Conservation (phyloP, 1,284 basidiomycete species). For the Phenoliferia sp. region DNA sequence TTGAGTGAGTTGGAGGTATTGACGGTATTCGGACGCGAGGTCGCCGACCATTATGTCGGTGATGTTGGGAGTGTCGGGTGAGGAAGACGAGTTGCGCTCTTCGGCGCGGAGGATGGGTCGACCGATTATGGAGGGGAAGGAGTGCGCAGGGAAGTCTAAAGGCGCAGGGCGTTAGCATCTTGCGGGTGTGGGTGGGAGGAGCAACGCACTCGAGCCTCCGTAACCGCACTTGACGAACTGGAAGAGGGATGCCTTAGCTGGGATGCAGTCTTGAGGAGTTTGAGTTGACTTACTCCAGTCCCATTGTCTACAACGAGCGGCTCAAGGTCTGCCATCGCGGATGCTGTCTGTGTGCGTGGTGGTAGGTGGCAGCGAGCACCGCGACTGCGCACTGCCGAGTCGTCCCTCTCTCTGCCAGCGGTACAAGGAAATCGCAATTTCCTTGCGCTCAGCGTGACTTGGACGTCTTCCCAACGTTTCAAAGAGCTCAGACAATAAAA, state of each 20-base stretch:
- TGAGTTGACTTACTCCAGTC: slow-evolving; percentile 70
- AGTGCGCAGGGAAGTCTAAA: slow-evolving; percentile 88
- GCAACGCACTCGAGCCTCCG: slow-evolving; percentile 68
- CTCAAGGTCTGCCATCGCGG: slow-evolving; percentile 1
- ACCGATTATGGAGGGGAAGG: slow-evolving; percentile 94
- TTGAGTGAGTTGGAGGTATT: slow-evolving; percentile 92
- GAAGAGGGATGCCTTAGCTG: slow-evolving; percentile 3
- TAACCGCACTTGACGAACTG: slow-evolving; percentile 99
- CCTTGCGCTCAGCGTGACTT: no score
- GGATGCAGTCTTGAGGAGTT: slow-evolving; percentile 9
- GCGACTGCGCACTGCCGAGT: no score
- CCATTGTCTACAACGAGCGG: slow-evolving; percentile 96
- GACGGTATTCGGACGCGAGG: slow-evolving; percentile 78
- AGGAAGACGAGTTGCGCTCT: slow-evolving; percentile 68
- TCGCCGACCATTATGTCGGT: slow-evolving; percentile 80
- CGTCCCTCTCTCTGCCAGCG: no score
- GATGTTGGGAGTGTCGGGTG: slow-evolving; percentile 57
- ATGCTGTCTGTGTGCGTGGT: background rate
- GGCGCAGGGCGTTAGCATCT: background rate
- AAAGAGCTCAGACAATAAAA: no score
- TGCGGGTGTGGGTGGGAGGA: background rate
- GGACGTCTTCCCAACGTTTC: no score
- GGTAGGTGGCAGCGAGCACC: no score
- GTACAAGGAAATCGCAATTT: no score
- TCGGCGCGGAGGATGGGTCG: slow-evolving; percentile 95